Conservation (phyloP, 305 asterid genomes). For the Euphrasia arctica region DNA sequence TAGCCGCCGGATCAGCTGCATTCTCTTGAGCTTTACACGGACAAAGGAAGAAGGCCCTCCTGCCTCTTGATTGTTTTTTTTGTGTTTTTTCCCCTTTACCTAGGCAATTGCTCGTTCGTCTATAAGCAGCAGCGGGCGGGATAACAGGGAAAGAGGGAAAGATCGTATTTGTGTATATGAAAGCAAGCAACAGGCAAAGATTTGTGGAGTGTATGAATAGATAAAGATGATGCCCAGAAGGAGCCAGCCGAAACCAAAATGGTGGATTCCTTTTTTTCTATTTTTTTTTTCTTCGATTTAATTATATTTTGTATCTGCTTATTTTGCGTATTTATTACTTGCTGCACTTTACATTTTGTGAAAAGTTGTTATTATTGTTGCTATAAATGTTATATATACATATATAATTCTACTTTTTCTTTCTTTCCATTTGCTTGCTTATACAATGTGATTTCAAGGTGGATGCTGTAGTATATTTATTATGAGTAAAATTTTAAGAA, state of each 20-base stretch:
- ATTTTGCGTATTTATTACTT: no score
- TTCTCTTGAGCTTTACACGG: conserved; percentile 32
- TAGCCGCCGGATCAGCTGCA: conserved; percentile 34
- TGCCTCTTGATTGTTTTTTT: background rate
- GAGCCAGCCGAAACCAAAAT: conserved; percentile 34
- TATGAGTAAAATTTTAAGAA: no score
- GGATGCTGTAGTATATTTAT: no score
- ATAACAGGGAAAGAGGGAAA: background rate
- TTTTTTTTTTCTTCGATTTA: background rate
- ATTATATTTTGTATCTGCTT: background rate
- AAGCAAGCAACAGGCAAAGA: conserved; percentile 33
- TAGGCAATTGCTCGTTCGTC: background rate
- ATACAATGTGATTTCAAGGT: no score
- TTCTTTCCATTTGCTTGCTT: no score
- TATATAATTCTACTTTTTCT: no score
- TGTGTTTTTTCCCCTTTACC: background rate
- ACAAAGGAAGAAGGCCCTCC: conserved; percentile 22
- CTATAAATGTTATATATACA: no score
- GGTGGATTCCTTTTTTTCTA: conserved; percentile 24
- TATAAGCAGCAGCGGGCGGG: background rate
- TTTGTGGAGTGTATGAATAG: conserved; percentile 29
- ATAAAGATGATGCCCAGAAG: conserved; percentile 27
- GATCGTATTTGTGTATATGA: conserved; percentile 3
- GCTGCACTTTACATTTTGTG: background rate
- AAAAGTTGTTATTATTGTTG: background rate